Percentiles rank a stretch among this genome's conserved stretches.
Evolutionary conservation across 257 asterid genomes (phyloP).

Genomic region (Scutellaria minor): DNA sequence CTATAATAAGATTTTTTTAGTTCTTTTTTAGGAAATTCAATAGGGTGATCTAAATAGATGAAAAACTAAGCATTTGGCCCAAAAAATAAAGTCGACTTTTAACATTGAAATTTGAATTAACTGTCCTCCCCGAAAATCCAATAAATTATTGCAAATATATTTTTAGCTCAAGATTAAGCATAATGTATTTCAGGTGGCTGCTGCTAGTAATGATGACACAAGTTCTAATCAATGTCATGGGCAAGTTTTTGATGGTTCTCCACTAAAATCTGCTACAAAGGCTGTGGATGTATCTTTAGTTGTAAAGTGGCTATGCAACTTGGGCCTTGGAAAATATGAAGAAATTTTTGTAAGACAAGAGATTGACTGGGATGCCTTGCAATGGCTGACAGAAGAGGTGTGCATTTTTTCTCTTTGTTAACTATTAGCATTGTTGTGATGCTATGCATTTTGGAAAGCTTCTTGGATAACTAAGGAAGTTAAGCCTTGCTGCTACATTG

Average conservation of each 20-base stretch:
- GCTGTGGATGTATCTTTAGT: conserved; percentile 55
- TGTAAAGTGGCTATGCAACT: conserved; percentile 68
- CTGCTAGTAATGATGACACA: conserved; percentile 41
- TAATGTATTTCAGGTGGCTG: conserved; percentile 54
- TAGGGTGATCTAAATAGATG: conserved; percentile 19
- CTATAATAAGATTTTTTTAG: too few species aligned
- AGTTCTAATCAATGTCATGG: conserved; percentile 57
- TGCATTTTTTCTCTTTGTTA: conserved; percentile 11
- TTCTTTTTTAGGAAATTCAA: background rate
- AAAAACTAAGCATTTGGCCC: conserved; percentile 1
- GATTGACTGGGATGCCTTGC: conserved; percentile 84
- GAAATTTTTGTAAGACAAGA: conserved; percentile 72
- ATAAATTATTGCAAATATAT: background rate
- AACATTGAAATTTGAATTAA: background rate
- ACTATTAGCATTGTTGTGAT: background rate
- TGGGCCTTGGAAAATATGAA: conserved; percentile 85
- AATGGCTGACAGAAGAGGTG: conserved; percentile 91
- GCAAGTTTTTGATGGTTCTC: conserved; percentile 70
- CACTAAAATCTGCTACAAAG: conserved; percentile 47
- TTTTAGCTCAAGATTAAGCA: conserved; percentile 21
- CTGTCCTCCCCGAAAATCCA: conserved; percentile 4
- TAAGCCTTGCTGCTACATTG: background rate
- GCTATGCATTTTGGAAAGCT: conserved; percentile 7
- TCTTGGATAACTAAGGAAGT: background rate
- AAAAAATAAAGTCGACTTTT: background rate